phyloP scores from a whole-genome alignment of 805 yeast genomes.

The Novakomyces olei region DNA sequence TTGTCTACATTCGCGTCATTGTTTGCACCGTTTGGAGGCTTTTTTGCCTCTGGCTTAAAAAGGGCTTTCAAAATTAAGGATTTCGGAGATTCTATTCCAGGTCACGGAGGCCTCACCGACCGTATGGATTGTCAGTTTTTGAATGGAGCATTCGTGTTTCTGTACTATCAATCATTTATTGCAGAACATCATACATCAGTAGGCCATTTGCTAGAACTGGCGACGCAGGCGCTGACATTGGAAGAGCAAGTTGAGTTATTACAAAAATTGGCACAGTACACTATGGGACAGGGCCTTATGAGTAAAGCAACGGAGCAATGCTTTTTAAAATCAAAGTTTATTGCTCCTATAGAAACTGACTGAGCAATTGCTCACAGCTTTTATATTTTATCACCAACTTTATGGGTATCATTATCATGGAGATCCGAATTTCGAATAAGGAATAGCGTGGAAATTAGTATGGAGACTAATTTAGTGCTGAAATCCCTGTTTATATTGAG shows the following conservation, averaged over 20 bases:
- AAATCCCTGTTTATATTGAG: too few relatives aligned
- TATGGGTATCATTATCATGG: too few relatives aligned
- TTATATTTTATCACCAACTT: too few relatives aligned
- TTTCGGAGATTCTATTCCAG: slow-evolving; percentile 95
- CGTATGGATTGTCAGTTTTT: slow-evolving; percentile 93
- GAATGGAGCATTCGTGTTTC: slow-evolving; percentile 87
- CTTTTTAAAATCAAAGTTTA: too few relatives aligned
- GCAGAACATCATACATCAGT: slow-evolving; percentile 35
- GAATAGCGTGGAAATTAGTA: too few relatives aligned
- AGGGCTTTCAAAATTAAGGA: slow-evolving; percentile 92
- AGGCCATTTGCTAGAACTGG: slow-evolving; percentile 52
- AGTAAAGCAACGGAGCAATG: slow-evolving; percentile 8
- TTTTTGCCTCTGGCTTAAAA: slow-evolving; percentile 92
- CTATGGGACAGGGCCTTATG: slow-evolving; percentile 17
- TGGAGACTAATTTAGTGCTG: too few relatives aligned
- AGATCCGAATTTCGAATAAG: too few relatives aligned
- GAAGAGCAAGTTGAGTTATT: slow-evolving; percentile 45
- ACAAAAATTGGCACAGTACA: slow-evolving; percentile 33
- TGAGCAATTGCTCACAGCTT: too few relatives aligned
- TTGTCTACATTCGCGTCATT: slow-evolving; percentile 88
- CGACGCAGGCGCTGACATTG: slow-evolving; percentile 44
- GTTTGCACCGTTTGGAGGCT: slow-evolving; percentile 96
- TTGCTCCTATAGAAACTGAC: too few relatives aligned
- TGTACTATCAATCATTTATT: slow-evolving; percentile 82
- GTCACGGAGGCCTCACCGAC: slow-evolving; percentile 96